Evolutionary conservation across 2,329 filamentous ascomycete genomes (phyloP), one percentile per base, ranked within the genome.

Genomic region (Fusarium compactum): DNA sequence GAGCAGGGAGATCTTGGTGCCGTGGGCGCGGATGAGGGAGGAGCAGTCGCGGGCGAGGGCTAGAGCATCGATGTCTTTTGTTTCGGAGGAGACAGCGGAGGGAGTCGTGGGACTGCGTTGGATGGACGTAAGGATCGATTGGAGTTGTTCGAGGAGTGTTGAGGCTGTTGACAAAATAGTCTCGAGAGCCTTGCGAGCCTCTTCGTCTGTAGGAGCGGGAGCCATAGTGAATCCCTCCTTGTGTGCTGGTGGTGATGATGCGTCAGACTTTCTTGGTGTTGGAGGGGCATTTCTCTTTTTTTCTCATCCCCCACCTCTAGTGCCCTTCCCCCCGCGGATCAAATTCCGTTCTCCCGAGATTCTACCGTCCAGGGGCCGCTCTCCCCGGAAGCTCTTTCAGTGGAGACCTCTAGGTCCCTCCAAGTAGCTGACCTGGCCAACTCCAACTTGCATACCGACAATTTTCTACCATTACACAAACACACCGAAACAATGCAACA

Each of bases 1-100:
- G 15, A 98, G 87, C 1, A 98, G 90, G 0, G 93, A 95, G 27
- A 98, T 85, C 69, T 97, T 97, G 8, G 94, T 97, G 3, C 91
- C 88, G 77, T 98, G 94, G 0, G 94, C 93, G 77, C 89, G 90
- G 63, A 97, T 88, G 8, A 97, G 85, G 27, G 86, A 87, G 1
- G 93, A 88, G 1, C 92, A 87, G 74, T 95, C 91, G 73, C 88
- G 87, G 34, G 95, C 89, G 62, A 95, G 85, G 16, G 89, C 82
- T 25, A 97, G 86, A 12, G 89, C 85, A 69, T 91, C 80, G 76
- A 88, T 69, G n/a, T 78, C 64, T 16, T 76, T 47, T n/a, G 65
- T 53, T 38, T 65, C 50, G 29, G 70, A 12, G 9, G 64, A 30
- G 5, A 67, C 29, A 18, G 65, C 18, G 5, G 69, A 30, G 20